A percentile compares a stretch with the other conserved stretches of the same genome.
phyloP scores from a whole-genome alignment of 192 early-diverging fungal genomes.

The Entrophospora sp. region DNA sequence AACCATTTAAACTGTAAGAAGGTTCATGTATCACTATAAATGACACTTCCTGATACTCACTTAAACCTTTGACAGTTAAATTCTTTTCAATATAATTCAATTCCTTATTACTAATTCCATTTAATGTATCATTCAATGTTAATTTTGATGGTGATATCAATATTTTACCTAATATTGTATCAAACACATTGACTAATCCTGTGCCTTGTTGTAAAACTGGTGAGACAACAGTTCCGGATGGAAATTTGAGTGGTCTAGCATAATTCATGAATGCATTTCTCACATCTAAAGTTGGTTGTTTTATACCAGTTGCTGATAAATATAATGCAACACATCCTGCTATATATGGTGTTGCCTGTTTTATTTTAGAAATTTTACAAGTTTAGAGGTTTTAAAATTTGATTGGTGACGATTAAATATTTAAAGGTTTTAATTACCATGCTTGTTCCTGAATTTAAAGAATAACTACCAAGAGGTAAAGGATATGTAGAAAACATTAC shows the following conservation, averaged over 20 bases:
- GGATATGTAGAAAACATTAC: slow-evolving; percentile 47
- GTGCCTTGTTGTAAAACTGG: slow-evolving; percentile 27
- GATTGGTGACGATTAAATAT: too few species aligned
- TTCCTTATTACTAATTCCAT: neutral
- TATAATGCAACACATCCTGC: slow-evolving; percentile 28
- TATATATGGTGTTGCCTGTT: slow-evolving; percentile 30
- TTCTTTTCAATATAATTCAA: neutral
- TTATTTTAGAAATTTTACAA: neutral
- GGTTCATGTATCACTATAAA: too few species aligned
- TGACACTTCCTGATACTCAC: too few species aligned
- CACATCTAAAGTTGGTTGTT: slow-evolving; percentile 16
- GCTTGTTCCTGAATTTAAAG: slow-evolving; percentile 42
- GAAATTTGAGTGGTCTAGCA: slow-evolving; percentile 17
- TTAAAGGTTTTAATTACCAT: slow-evolving; percentile 38
- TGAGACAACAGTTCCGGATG: neutral
- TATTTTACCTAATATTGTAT: slow-evolving; percentile 14
- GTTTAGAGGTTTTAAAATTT: neutral
- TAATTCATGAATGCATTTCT: slow-evolving; percentile 26
- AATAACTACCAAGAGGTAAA: slow-evolving; percentile 31
- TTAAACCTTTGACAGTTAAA: neutral
- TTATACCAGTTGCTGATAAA: slow-evolving; percentile 1
- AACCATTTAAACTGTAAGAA: neutral
- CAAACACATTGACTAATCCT: slow-evolving; percentile 25
- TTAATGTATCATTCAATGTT: slow-evolving; percentile 17
- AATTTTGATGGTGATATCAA: slow-evolving; percentile 20